Percentiles rank a stretch among this genome's conserved stretches.
Conservation (phyloP, 2,329 filamentous ascomycete genomes). For the Hysterium pulicare region DNA sequence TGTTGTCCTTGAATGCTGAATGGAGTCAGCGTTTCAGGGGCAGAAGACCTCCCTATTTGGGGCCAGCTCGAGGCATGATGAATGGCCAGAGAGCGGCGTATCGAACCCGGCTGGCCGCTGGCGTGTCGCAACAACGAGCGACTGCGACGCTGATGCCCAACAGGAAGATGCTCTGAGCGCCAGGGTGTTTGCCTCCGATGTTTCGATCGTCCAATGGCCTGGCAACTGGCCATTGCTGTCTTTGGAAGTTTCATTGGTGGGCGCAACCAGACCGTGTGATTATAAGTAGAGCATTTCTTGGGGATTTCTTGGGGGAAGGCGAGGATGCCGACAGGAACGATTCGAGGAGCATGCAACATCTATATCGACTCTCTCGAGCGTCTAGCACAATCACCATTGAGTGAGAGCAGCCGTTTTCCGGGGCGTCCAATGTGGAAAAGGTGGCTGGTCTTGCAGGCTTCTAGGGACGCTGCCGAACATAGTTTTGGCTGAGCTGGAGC, state of each 20-base stretch:
- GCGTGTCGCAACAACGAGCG: background rate
- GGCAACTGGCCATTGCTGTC: background rate
- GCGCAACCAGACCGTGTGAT: no score
- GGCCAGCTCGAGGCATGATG: background rate
- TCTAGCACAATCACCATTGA: no score
- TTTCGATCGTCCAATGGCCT: background rate
- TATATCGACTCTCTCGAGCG: no score
- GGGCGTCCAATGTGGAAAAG: no score
- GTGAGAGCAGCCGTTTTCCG: no score
- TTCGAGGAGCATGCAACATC: no score
- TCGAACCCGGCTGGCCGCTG: background rate
- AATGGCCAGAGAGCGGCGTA: background rate
- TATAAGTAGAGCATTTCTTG: no score
- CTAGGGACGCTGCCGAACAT: background rate
- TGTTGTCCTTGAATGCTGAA: background rate
- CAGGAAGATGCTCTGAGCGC: background rate
- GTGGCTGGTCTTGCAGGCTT: no score
- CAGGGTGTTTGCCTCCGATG: background rate
- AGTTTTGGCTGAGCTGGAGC: slow-evolving; percentile 3
- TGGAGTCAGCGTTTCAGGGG: background rate
- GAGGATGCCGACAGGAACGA: no score
- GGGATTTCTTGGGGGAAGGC: no score
- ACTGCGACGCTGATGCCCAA: background rate
- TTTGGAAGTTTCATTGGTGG: no score
- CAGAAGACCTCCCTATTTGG: background rate